Conservation (phyloP, 768 basidiomycete species). For the Boletus pseudopeckii region DNA sequence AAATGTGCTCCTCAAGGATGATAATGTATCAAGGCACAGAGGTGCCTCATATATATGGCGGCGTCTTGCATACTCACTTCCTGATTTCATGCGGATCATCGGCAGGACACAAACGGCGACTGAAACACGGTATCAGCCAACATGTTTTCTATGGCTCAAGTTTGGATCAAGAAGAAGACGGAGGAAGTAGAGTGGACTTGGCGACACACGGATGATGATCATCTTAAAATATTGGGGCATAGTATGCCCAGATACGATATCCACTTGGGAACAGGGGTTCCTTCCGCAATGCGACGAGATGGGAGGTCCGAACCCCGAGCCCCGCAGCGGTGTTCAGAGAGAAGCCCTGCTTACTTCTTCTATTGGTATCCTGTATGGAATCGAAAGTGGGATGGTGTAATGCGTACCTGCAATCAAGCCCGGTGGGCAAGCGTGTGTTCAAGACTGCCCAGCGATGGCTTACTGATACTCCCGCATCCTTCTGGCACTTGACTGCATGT, state of each 20-base stretch:
- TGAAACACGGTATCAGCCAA: not conserved
- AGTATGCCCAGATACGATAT: not conserved
- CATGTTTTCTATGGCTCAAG: not conserved
- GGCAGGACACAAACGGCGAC: conserved; percentile 3
- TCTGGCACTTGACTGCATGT: not conserved
- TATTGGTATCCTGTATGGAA: not conserved
- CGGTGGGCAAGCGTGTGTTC: too few species aligned
- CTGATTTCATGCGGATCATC: conserved; percentile 1
- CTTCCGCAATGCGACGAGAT: not conserved
- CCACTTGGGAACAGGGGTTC: not conserved
- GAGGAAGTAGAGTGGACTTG: not conserved
- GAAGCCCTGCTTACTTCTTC: not conserved
- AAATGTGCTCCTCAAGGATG: not conserved
- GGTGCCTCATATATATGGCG: not conserved
- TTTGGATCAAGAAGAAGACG: not conserved
- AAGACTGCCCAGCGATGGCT: not conserved
- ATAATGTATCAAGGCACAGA: not conserved
- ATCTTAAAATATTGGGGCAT: not conserved
- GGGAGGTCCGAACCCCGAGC: not conserved
- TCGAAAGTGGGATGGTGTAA: not conserved
- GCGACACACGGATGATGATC: not conserved
- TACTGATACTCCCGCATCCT: not conserved
- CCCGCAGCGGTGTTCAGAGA: not conserved
- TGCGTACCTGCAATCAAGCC: not conserved
- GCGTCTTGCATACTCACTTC: not conserved